Base-by-base conservation (phyloP, 345 rosid species). In the Euclidium syriacum region DNA sequence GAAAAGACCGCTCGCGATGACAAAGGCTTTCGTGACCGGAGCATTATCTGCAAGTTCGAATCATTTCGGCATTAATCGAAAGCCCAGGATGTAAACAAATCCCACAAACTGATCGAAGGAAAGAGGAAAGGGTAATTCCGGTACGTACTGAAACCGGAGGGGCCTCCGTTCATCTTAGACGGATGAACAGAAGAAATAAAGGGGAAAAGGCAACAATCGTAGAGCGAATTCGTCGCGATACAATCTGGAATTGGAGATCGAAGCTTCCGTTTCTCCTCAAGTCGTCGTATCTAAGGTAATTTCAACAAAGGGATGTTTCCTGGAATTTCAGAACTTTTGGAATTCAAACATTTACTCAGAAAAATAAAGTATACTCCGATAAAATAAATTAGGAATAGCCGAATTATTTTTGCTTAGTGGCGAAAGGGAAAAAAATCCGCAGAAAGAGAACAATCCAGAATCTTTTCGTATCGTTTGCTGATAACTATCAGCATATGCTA, bases 141-240 rank as follows among this genome's bases (percentile, higher is more conserved):
- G 23, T 29, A 76, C 87, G 65, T 62, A 91, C 98, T 78, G 79
- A 91, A 91, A 64, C 98, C 98, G 5, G 98, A 88, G 17, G 95
- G 96, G 63, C 98, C 98, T 79, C 95, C 96, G 81, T 84, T 86
- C 96, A 91, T 91, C 80, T 73, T 86, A 23, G 7, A 25, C 43
- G 27, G 60, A 63, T 58, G 54, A 58, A 51, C 70, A 52, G 41
- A 43, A 52, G 4, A 38, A 7, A 15, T 12, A 38, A 7, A 15
- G 17, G 14, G 20, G 5, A 4, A 12, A 20, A 8, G 10, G 33
- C 29, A n/a, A 19, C 47, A 22, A 65, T 25, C 17, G 30, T 16
- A 1, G 16, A 22, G 25, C 26, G 12, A 64, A 34, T 8, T 42
- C 46, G 35, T 24, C 36, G 39, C 11, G 9, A 32, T 56, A 36